Base-by-base conservation (phyloP, 306 rosid genomes). In the Psophocarpus tetragonolobus region DNA sequence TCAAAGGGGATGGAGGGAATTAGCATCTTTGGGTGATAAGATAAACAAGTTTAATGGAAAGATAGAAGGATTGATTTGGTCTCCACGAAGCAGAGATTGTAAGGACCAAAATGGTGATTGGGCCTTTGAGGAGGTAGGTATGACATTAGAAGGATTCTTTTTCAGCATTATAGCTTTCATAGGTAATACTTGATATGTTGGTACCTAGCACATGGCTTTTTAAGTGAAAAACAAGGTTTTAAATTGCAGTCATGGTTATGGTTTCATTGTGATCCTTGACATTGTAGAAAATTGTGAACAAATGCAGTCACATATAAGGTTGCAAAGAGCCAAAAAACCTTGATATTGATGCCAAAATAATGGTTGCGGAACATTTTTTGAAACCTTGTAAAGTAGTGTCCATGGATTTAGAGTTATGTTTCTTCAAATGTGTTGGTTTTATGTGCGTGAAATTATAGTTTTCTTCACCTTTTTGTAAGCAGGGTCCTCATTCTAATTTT, bases 401-500 rank as follows among this genome's bases (percentile, higher is more conserved):
- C 3, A 26, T 35, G 18, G 7, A 57, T 62, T 9, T 53, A 36
- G 11, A 29, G 39, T 12, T 13, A 1, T 26, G 10, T 30, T 45
- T 68, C 27, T 42, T 26, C 27, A 26, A 2, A 47, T 33, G 8
- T 39, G 60, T 30, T 48, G 15, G 50, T 47, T 72, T 15, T 36
- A n/a, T 13, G 26, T 32, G 14, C 44, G 21, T 32, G 24, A 48
- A 18, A 17, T 9, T 29, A 4, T 11, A 41, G 8, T 66, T 48
- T 74, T 67, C 58, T 58, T 4, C 47, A 6, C 35, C 73, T 75
- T 56, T 45, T 32, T 65, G 77, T 83, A 57, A 73, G 70, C 87
- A 94, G 98, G 98, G 98, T n/a, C 97, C 97, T 60, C 98, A 94
- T 86, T 90, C 98, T 74, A 96, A 90, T 81, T 91, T 90, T 71